phyloP scores from a whole-genome alignment of 495 filamentous ascomycete species.

The Xylaria venustula region DNA sequence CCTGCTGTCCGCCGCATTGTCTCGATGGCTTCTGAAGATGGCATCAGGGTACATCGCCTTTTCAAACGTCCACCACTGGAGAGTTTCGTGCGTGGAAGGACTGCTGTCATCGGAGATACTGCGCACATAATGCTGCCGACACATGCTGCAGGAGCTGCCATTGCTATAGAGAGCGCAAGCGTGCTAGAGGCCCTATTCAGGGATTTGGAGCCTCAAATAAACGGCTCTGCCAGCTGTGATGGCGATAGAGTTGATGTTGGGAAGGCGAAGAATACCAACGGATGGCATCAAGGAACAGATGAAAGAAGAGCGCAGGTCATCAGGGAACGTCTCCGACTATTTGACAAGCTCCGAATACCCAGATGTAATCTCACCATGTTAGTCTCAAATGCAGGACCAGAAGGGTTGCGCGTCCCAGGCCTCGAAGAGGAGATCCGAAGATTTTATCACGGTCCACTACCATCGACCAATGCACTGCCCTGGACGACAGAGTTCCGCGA shows the following conservation, averaged over 20 bases:
- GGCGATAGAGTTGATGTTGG: too few species aligned
- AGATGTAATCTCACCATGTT: constrained; percentile 34
- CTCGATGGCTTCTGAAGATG: constrained; percentile 27
- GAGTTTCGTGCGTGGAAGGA: constrained; percentile 25
- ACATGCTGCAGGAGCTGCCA: constrained; percentile 25
- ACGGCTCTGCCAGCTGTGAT: background rate
- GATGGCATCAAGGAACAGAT: background rate
- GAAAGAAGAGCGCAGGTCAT: background rate
- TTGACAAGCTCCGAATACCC: constrained; percentile 28
- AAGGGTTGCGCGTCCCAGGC: constrained; percentile 18
- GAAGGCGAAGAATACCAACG: too few species aligned
- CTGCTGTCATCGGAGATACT: constrained; percentile 29
- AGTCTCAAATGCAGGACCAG: constrained; percentile 26
- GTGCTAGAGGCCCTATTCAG: constrained; percentile 27
- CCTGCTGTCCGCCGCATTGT: constrained; percentile 18
- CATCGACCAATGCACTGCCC: constrained; percentile 16
- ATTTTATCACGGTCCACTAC: constrained; percentile 29
- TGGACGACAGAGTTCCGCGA: constrained; percentile 24
- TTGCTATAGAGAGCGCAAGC: constrained; percentile 28
- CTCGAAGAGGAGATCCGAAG: constrained; percentile 29
- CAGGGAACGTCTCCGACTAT: constrained; percentile 17
- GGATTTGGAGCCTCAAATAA: background rate
- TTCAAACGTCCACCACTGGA: constrained; percentile 21
- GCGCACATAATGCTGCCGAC: constrained; percentile 34
- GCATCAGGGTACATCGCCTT: constrained; percentile 29